phyloP scores from a whole-genome alignment of 805 yeast species.

The Candida rishiriensis region DNA sequence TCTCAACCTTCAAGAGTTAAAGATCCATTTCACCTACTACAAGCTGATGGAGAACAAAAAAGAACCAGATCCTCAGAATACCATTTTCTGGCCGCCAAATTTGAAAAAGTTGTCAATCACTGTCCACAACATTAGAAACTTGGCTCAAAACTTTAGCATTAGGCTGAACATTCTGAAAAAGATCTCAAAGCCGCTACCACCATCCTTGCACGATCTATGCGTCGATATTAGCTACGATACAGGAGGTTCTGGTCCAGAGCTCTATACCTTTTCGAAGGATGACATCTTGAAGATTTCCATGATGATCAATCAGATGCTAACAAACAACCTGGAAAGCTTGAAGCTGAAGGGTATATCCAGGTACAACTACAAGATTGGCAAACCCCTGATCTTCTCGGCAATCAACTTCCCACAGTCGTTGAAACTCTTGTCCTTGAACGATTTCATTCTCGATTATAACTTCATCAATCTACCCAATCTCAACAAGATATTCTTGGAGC shows the following conservation, averaged over 20 bases:
- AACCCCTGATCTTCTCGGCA: conserved; percentile 27
- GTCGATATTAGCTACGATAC: conserved; percentile 30
- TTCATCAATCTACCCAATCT: conserved; percentile 21
- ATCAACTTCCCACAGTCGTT: conserved; percentile 25
- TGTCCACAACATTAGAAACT: conserved; percentile 26
- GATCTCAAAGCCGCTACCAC: conserved; percentile 25
- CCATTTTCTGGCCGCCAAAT: conserved; percentile 25
- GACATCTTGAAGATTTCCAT: conserved; percentile 25
- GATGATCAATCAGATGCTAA: conserved; percentile 23
- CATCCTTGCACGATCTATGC: conserved; percentile 25
- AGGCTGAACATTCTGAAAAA: conserved; percentile 24
- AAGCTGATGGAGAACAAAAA: conserved; percentile 11
- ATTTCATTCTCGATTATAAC: conserved; percentile 26
- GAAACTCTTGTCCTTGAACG: conserved; percentile 25
- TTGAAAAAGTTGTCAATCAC: conserved; percentile 26
- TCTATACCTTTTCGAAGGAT: conserved; percentile 24
- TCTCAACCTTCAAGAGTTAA: conserved; percentile 23
- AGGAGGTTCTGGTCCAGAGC: conserved; percentile 28
- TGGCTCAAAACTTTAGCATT: conserved; percentile 25
- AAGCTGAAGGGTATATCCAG: conserved; percentile 29
- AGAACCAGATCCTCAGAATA: conserved; percentile 7
- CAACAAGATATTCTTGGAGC: conserved; percentile 25
- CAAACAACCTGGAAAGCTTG: conserved; percentile 23
- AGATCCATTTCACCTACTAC: conserved; percentile 27
- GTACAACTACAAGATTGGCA: conserved; percentile 27